phyloP scores from a whole-genome alignment of 2,329 filamentous ascomycete genomes.

The Arthrinium phaeospermum region DNA sequence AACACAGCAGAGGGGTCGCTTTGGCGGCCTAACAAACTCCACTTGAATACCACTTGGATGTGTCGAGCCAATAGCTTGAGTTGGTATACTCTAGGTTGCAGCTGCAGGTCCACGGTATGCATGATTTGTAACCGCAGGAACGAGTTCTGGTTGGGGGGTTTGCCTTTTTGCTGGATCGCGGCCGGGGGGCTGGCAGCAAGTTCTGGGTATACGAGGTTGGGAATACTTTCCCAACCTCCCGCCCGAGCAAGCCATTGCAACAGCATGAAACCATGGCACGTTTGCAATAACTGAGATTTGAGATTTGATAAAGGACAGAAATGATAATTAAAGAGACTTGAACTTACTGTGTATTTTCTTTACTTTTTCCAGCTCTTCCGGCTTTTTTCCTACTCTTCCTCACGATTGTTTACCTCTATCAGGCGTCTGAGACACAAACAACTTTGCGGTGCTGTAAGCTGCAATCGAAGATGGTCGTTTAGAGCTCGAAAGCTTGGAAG shows the following conservation, averaged over 20 bases:
- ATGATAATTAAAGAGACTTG: neutral
- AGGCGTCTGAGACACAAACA: constrained; percentile 5
- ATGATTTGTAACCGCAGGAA: constrained; percentile 9
- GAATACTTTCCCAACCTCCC: constrained; percentile 1
- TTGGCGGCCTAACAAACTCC: constrained; percentile 8
- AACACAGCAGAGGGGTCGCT: constrained; percentile 1
- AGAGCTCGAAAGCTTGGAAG: neutral
- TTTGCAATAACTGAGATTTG: constrained; percentile 2
- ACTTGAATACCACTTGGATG: constrained; percentile 14
- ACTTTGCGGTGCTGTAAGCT: neutral
- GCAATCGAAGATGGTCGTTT: neutral
- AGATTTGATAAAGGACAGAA: neutral
- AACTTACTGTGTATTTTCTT: neutral
- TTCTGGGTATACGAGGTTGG: constrained; percentile 17
- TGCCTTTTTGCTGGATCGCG: constrained; percentile 18
- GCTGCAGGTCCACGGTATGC: constrained; percentile 8
- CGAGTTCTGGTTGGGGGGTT: constrained; percentile 13
- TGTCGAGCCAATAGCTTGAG: constrained; percentile 16
- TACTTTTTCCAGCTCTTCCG: neutral
- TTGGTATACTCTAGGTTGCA: constrained; percentile 3
- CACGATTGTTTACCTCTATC: neutral
- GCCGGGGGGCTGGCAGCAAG: constrained; percentile 1
- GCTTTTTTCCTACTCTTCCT: neutral
- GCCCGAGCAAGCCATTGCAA: neutral
- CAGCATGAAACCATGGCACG: constrained; percentile 12